Evolutionary conservation across 2,329 filamentous ascomycete genomes (phyloP).

Genomic region (Coniella lustricola): DNA sequence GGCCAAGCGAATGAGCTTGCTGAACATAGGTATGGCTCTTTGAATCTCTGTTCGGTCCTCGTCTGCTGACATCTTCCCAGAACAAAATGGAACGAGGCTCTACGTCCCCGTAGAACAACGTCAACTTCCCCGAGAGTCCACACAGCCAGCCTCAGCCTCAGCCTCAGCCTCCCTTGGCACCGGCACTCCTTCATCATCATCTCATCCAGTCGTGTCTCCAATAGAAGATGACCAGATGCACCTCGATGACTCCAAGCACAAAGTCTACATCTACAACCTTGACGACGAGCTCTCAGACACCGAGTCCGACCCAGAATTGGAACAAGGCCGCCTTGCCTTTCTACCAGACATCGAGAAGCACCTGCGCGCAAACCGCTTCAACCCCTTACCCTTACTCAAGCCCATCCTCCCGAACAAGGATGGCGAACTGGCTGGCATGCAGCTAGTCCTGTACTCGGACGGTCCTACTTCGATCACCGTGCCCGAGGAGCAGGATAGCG

Average conservation of each 20-base stretch:
- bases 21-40: slow-evolving; percentile 65
- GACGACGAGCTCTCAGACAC: slow-evolving; percentile 67
- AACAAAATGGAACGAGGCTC: slow-evolving; percentile 55
- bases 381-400: slow-evolving; percentile 47
- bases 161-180: slow-evolving; percentile 9
- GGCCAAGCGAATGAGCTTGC: slow-evolving; percentile 72
- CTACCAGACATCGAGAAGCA: slow-evolving; percentile 81
- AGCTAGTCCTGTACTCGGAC: slow-evolving; percentile 73
- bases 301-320: slow-evolving; percentile 44
- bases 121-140: slow-evolving; percentile 8
- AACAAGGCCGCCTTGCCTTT: slow-evolving; percentile 62
- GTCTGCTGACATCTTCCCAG: slow-evolving; percentile 30
- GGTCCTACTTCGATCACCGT: slow-evolving; percentile 71
- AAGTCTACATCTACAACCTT: slow-evolving; percentile 84
- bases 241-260: slow-evolving; percentile 78
- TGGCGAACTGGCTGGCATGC: slow-evolving; percentile 51
- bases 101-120: slow-evolving; percentile 57
- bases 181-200: too few species aligned
- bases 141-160: slow-evolving; percentile 10
- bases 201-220: too few species aligned
- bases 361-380: slow-evolving; percentile 63
- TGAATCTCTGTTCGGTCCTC: background rate
- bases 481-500: slow-evolving; percentile 66
- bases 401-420: slow-evolving; percentile 54
- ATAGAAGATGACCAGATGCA: slow-evolving; percentile 70